These are phyloP conservation scores for Cutaneotrichosporon sp. DNA, from an alignment of 1,284 basidiomycete genomes.

Conservation along the genomic window DNA sequence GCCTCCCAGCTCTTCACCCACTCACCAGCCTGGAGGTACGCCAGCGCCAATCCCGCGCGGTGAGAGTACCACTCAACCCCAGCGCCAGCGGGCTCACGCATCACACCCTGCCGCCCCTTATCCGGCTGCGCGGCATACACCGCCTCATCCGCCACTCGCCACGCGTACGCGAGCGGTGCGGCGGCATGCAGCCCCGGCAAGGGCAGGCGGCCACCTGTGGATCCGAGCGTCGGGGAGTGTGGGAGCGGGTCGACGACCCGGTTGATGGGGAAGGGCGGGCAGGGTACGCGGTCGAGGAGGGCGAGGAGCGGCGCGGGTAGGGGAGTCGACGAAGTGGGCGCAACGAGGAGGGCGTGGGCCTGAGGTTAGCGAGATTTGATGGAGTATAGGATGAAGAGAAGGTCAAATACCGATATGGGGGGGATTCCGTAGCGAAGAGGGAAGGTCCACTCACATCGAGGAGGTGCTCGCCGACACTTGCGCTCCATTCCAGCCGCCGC, in stretches of 20 bases:
- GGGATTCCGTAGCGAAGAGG: background rate
- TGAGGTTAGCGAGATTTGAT: conserved; percentile 17
- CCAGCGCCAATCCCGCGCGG: conserved; percentile 35
- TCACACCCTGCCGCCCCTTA: conserved; percentile 30
- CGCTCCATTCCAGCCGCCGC: conserved; percentile 35
- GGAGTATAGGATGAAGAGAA: background rate
- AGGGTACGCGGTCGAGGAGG: conserved; percentile 35
- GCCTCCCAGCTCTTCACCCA: background rate
- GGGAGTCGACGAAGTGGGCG: conserved; percentile 37
- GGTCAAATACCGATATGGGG: background rate
- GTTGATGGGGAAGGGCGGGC: conserved; percentile 28
- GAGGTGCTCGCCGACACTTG: conserved; percentile 42
- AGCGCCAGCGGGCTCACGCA: conserved; percentile 43
- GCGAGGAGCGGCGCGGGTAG: conserved; percentile 28
- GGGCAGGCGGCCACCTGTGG: conserved; percentile 34
- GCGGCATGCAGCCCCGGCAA: conserved; percentile 35
- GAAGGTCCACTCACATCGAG: conserved; percentile 37
- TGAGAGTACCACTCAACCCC: conserved; percentile 48
- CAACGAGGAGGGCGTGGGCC: conserved; percentile 44
- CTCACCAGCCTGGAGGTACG: conserved; percentile 43
- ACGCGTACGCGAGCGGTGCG: conserved; percentile 43
- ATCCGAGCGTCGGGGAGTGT: background rate
- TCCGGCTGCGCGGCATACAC: conserved; percentile 25
- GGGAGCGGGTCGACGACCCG: background rate
- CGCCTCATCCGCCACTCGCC: conserved; percentile 43